Base-by-base conservation (phyloP, 176 grass and related monocot species). In the Triticum dicoccoides region DNA sequence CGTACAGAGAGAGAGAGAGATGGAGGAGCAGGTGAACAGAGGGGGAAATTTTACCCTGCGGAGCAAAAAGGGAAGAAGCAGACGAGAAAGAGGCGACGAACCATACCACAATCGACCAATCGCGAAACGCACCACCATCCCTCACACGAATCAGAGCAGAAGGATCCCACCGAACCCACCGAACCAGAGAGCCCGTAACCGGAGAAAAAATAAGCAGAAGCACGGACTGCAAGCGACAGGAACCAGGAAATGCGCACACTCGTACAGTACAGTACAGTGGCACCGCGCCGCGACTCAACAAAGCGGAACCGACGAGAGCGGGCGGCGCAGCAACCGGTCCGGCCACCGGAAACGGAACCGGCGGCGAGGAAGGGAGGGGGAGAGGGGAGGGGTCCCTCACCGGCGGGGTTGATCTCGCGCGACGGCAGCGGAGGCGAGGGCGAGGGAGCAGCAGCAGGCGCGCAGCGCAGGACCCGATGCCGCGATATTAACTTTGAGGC, bases 361-460 rank as follows among this genome's bases (percentile, higher is more conserved):
- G 9, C 10, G 15, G 34, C 17, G 9, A 11, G 61, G n/a, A 3
- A 38, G 18, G 18, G 61, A 12, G 6, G 6, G 61, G 2, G 80
- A 4, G 13, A 0, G 12, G 62, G 38, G 5, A 25, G 32, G 15
- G 59, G 20, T 1, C 14, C 14, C 67, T 76, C 84, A 86, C 84
- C 33, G 44, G 74, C 15, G 30, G 68, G 61, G 51, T 58, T 27
- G 89, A 76, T 76, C 89, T 76, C 85, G 58, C 66, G 4, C 32
- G 62, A 37, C 38, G n/a, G 35, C 69, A 71, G 54, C 54, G 88
- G 45, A 30, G 35, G 42, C 58, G 68, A 84, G 79, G 56, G 34
- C 18, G 27, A 33, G 76, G 30, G 52, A 6, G 64, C 11, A 34
- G 54, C 51, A 33, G 66, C 70, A 61, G 44, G 69, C n/a, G n/a